phyloP scores from a whole-genome alignment of 73 alveolate genomes.

The Paraurostyla sp. region DNA sequence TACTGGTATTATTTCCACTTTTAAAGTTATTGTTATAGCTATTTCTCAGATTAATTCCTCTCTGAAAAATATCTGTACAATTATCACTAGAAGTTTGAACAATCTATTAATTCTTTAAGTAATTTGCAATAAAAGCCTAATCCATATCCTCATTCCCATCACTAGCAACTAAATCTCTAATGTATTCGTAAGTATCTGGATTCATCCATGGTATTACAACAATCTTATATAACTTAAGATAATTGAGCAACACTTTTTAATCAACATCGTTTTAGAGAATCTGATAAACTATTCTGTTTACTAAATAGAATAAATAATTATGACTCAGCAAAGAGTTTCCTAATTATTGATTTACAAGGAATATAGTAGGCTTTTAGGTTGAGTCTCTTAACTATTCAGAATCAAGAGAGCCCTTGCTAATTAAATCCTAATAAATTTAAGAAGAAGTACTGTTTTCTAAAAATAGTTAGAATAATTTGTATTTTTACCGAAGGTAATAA shows the following conservation, averaged over 20 bases:
- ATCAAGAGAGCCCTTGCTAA: neutral
- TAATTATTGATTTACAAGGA: neutral
- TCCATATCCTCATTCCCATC: neutral
- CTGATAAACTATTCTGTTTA: neutral
- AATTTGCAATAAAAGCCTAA: neutral
- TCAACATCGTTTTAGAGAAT: neutral
- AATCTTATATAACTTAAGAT: neutral
- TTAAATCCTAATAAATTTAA: neutral
- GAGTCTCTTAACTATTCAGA: neutral
- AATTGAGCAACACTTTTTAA: neutral
- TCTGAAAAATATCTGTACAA: neutral
- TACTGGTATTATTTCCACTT: conserved; percentile 5
- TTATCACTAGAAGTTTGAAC: neutral
- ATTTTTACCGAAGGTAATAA: neutral
- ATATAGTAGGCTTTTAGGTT: neutral
- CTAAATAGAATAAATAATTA: conserved; percentile 5
- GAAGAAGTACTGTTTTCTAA: neutral
- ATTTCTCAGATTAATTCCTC: neutral
- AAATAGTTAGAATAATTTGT: neutral
- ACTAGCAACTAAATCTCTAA: neutral
- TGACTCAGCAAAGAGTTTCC: conserved; percentile 7
- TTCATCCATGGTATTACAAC: neutral
- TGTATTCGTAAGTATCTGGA: neutral
- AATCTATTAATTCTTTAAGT: neutral
- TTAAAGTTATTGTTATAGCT: neutral